Evolutionary conservation across 2,329 filamentous ascomycete species (phyloP), one percentile per base, ranked within the genome.

Genomic region (Pseudogymnoascus pannorum): DNA sequence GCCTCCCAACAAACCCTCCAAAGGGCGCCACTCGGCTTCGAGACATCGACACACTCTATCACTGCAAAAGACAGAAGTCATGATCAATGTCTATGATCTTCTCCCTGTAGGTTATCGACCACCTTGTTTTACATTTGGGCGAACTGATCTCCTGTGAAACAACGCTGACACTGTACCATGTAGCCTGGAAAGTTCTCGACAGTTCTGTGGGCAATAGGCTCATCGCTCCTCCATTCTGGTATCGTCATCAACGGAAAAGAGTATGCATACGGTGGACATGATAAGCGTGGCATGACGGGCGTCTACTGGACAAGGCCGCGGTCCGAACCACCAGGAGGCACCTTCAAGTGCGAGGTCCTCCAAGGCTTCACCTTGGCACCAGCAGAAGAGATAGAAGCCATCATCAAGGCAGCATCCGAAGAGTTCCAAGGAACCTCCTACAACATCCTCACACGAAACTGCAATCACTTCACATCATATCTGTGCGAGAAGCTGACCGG

Each of bases 241-340:
- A 87, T 95, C 60, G 89, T 92, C 40, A 90, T 94, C 74, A 87
- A 87, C 71, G 84, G 87, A 66, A 83, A 80, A 65, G 91, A 95
- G 77, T 95, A 94, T 72, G 91, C 91, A 20, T 95, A 91, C 69
- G 91, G 91, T 44, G 91, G 91, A 1, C 91, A 95, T 72, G 85
- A 90, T 70, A 83, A 82, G 67, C 82, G 77, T 58, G 82, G 83
- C 22, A 74, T 87, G 61, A 93, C 88, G 3, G 91, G 91, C 57
- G 90, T 95, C 7, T 95, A 94, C 76, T 92, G 86, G 85, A 93
- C 89, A 14, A 85, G 80, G 64, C 90, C 91, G 1, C 81, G 79
- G 66, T 82, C 84, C 31, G 84, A 87, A 57, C 90, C 90, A 0
- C 89, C 90, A 0, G 90, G 90, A 31, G 89, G 88, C 48, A 91